Conservation (phyloP, 805 yeast species). For the Torulaspora franciscae region DNA sequence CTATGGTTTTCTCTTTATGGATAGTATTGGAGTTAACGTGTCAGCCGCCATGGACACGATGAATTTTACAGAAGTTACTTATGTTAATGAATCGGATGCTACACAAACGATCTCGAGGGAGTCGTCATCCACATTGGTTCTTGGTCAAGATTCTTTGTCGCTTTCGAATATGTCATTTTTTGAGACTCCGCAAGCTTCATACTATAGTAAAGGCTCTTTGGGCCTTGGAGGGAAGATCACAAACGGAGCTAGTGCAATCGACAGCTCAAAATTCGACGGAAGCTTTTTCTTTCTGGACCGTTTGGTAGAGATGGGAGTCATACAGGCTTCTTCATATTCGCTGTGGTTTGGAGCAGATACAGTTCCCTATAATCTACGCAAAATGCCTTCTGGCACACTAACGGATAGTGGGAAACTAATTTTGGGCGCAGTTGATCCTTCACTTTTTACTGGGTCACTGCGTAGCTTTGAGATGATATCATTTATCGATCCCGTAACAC, state of each 20-base stretch:
- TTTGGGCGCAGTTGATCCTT: constrained; percentile 55
- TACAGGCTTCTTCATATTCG: constrained; percentile 43
- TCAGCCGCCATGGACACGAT: constrained; percentile 24
- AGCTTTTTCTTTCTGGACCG: constrained; percentile 34
- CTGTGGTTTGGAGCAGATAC: constrained; percentile 37
- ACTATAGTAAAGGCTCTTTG: constrained; percentile 39
- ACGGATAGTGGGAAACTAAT: constrained; percentile 38
- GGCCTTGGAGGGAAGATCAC: constrained; percentile 40
- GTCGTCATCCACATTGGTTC: background rate
- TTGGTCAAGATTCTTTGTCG: constrained; percentile 8
- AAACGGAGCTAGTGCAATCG: constrained; percentile 14
- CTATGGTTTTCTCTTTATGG: constrained; percentile 24
- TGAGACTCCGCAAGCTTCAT: constrained; percentile 36
- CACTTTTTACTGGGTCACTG: constrained; percentile 44
- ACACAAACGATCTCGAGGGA: background rate
- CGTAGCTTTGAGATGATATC: constrained; percentile 49
- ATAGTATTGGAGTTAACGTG: constrained; percentile 24
- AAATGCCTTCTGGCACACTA: constrained; percentile 6
- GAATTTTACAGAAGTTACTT: constrained; percentile 14
- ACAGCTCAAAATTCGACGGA: constrained; percentile 19
- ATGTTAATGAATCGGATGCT: background rate
- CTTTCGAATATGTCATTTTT: constrained; percentile 37
- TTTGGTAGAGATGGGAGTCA: constrained; percentile 30
- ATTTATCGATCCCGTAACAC: constrained; percentile 24
- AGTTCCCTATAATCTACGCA: constrained; percentile 6